Base-by-base conservation (phyloP, 805 yeast species). In the Candida pseudoglaebosa region DNA sequence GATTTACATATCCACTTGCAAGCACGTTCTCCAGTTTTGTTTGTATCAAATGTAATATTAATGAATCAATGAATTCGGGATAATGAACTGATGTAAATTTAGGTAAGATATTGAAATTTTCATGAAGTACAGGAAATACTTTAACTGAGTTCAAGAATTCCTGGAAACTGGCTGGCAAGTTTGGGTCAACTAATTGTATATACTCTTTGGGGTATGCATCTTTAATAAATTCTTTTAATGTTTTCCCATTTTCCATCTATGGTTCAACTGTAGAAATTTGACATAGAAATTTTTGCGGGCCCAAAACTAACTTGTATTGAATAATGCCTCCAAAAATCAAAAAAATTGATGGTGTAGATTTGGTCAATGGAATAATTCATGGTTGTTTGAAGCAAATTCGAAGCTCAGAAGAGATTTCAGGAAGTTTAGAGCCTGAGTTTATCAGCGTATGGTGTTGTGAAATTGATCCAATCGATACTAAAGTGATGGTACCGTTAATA, bases 391-490 rank as follows among this genome's bases (percentile, higher is more conserved):
- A 68, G 37, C 83, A 78, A 47, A 53, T 78, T 4, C 56, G 67
- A 39, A 9, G 15, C n/a, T 26, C 29, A 6, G 53, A 61, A 2
- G 41, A 48, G 3, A 41, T 37, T 10, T 28, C 39, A n/a, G 42
- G 44, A 18, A 35, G 40, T 6, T 45, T 53, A 4, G 40, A 28
- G 3, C 69, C 69, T 1, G 44, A 52, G 2, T 50, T 73, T 2
- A 43, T 61, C 1, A 40, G 52, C 1, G 77, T 69, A 2, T 78
- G 83, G 83, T 56, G 69, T 22, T 68, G 78, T 36, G 64, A 60
- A 17, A 67, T 78, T 13, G 40, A 48, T 1, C 73, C 81, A 3
- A 42, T 32, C 16, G 49, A 54, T n/a, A 57, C 68, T 2, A 59
- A 59, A 39, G 36, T 37, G 15, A 40, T 67, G 13, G 43, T 62